A percentile compares a stretch with the other conserved stretches of the same genome.
These are phyloP conservation scores for Geranium incanum DNA, from an alignment of 441 rosid species.

Conservation along the genomic window DNA sequence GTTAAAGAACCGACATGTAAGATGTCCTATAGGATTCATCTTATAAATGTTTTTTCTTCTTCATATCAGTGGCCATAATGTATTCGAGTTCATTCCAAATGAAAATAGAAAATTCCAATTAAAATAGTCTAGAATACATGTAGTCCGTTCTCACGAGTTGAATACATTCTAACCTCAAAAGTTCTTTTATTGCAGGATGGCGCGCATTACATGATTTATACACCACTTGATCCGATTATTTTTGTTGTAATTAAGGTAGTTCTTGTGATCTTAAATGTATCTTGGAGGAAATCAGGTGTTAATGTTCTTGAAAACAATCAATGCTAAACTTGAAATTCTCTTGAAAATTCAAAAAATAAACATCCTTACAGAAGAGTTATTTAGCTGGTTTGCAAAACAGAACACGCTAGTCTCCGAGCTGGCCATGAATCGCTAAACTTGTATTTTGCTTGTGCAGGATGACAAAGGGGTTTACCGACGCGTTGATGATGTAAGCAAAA, in stretches of 20 bases:
- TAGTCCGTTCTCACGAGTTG: neutral
- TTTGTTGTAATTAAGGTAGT: conserved; percentile 84
- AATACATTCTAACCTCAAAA: neutral
- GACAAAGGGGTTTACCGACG: conserved; percentile 59
- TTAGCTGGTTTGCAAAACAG: neutral
- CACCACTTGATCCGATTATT: conserved; percentile 90
- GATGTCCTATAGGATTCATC: neutral
- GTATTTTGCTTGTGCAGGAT: conserved; percentile 54
- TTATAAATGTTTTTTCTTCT: neutral
- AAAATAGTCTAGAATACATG: neutral
- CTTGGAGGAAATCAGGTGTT: neutral
- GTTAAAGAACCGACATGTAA: no score
- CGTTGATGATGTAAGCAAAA: conserved; percentile 77
- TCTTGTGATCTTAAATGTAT: conserved; percentile 5
- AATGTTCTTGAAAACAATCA: neutral
- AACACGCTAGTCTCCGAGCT: neutral
- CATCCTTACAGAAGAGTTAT: neutral
- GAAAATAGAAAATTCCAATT: no score
- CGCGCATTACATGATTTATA: conserved; percentile 84
- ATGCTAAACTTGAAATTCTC: neutral
- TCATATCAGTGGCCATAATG: neutral
- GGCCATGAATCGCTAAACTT: conserved; percentile 15
- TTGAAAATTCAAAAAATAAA: neutral
- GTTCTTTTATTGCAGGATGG: conserved; percentile 57
- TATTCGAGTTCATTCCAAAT: neutral